Percentiles rank a stretch among this genome's conserved stretches.
phyloP scores from a whole-genome alignment of 2,329 filamentous ascomycete species.

The Pseudocercospora fijiensis region DNA sequence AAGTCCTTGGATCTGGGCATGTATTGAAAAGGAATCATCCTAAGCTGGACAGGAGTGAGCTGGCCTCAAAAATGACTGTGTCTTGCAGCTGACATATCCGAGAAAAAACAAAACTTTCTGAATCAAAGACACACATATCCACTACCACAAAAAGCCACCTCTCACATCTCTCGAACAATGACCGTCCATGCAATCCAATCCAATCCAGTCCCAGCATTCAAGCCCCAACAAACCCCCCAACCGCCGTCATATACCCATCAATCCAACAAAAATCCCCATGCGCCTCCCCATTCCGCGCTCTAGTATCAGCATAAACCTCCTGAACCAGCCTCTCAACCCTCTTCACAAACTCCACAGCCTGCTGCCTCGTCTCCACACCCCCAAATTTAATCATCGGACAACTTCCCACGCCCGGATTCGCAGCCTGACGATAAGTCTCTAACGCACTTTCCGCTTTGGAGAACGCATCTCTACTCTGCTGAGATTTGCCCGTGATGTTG shows the following conservation, averaged over 20 bases:
- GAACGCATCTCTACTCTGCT: neutral
- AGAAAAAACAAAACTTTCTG: too few relatives aligned
- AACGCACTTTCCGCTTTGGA: neutral
- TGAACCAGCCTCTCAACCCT: neutral
- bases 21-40: too few relatives aligned
- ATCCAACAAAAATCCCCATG: constrained; percentile 5
- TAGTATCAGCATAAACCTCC: constrained; percentile 9
- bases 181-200: too few relatives aligned
- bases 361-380: neutral
- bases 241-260: neutral
- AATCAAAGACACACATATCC: too few relatives aligned
- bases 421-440: neutral
- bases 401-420: neutral
- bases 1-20: too few relatives aligned
- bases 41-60: too few relatives aligned
- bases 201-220: too few relatives aligned
- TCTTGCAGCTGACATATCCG: too few relatives aligned
- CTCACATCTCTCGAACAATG: too few relatives aligned
- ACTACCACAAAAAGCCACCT: too few relatives aligned
- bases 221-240: neutral
- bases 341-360: neutral
- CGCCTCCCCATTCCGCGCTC: neutral
- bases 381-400: neutral
- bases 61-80: too few relatives aligned
- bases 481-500: neutral